Evolutionary conservation across 495 filamentous ascomycete species (phyloP).

Genomic region (Echria macrotheca): DNA sequence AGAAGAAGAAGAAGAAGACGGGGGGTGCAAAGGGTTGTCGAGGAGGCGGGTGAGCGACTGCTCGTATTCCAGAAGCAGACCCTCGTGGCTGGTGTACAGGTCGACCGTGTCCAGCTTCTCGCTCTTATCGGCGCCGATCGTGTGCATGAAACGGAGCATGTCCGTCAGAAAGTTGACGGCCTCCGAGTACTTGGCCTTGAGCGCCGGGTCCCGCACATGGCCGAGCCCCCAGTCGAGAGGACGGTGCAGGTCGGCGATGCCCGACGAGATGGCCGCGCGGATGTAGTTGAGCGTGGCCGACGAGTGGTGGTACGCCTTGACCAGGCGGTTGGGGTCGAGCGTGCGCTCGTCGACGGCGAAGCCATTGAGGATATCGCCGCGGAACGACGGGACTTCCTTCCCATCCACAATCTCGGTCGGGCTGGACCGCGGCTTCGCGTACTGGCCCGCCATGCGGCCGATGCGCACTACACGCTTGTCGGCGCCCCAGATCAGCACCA

Average conservation of each 20-base stretch:
- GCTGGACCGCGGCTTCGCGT: constrained; percentile 88
- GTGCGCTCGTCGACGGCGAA: constrained; percentile 64
- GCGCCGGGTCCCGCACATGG: constrained; percentile 78
- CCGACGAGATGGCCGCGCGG: constrained; percentile 73
- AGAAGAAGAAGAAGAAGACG: too few species aligned
- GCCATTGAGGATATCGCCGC: constrained; percentile 94
- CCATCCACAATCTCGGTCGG: constrained; percentile 80
- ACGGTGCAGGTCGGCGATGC: constrained; percentile 87
- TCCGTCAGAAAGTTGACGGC: constrained; percentile 85
- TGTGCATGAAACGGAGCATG: constrained; percentile 90
- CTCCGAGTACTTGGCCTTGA: constrained; percentile 75
- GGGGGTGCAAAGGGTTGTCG: constrained; percentile 49
- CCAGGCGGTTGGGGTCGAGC: constrained; percentile 75
- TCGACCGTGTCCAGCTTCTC: constrained; percentile 90
- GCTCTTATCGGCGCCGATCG: constrained; percentile 81
- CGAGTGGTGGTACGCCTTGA: constrained; percentile 91
- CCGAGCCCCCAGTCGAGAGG: constrained; percentile 92
- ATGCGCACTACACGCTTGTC: constrained; percentile 94
- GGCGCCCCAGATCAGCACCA: constrained; percentile 82
- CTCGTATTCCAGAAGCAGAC: constrained; percentile 91
- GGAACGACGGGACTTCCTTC: constrained; percentile 77
- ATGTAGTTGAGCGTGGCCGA: constrained; percentile 90
- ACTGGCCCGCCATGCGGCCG: constrained; percentile 94
- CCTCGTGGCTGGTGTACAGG: constrained; percentile 92
- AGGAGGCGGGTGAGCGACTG: constrained; percentile 73